Evolutionary conservation across 257 asterid species (phyloP).

Genomic region (Buddleja alternifolia): DNA sequence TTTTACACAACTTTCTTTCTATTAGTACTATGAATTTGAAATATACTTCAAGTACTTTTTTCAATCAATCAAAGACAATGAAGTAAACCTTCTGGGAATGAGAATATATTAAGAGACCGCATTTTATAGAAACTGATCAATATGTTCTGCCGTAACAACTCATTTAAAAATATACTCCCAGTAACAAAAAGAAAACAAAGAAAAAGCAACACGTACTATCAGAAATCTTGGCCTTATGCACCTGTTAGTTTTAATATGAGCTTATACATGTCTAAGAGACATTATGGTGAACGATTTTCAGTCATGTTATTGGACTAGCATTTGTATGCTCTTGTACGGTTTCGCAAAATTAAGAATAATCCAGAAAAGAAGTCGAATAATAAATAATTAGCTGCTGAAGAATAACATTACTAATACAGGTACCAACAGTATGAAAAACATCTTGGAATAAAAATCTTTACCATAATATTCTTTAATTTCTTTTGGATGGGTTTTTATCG

Average conservation of each 20-base stretch:
- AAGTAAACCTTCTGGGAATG: neutral
- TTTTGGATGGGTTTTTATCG: too few species aligned
- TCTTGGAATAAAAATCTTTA: neutral
- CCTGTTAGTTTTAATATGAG: neutral
- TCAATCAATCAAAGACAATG: neutral
- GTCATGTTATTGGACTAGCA: neutral
- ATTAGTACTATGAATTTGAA: neutral
- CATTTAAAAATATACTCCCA: neutral
- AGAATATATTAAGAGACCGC: slow-evolving; percentile 3
- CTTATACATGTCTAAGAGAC: slow-evolving; percentile 8
- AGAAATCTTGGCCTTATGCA: neutral
- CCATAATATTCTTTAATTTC: too few species aligned
- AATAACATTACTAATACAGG: slow-evolving; percentile 5
- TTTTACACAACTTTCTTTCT: neutral
- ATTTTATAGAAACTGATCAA: slow-evolving; percentile 11
- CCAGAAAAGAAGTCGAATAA: neutral
- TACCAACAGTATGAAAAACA: neutral
- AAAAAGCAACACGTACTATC: neutral
- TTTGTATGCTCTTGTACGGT: neutral
- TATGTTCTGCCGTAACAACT: neutral
- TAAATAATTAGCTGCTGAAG: neutral
- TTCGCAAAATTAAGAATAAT: neutral
- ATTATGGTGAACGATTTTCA: neutral
- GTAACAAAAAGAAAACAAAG: neutral
- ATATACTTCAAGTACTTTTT: neutral